A percentile compares a stretch with the other conserved stretches of the same genome.
phyloP scores from a whole-genome alignment of 2,329 filamentous ascomycete species.

The Cladosporium sphaerospermum region DNA sequence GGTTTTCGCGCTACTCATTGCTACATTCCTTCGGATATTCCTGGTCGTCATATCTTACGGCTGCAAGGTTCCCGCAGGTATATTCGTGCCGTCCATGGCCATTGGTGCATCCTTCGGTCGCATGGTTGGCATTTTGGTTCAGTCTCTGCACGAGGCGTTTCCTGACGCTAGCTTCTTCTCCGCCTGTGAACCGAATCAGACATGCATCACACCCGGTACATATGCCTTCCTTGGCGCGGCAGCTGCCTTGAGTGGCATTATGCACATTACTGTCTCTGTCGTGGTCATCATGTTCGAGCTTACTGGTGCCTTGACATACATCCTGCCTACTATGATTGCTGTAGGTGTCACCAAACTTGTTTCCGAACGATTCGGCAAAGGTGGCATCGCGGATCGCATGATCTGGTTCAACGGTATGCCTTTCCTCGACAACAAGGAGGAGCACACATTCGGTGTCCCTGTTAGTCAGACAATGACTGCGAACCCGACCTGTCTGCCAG shows the following conservation, averaged over 20 bases:
- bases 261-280: conserved; percentile 95
- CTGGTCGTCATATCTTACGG: conserved; percentile 95
- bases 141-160: conserved; percentile 77
- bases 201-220: conserved; percentile 94
- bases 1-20: conserved; percentile 68
- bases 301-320: conserved; percentile 94
- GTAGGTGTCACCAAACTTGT: conserved; percentile 95
- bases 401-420: conserved; percentile 98
- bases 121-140: conserved; percentile 89
- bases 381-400: conserved; percentile 95
- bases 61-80: conserved; percentile 94
- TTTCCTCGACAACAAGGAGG: conserved; percentile 94
- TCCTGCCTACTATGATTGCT: conserved; percentile 97
- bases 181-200: conserved; percentile 80
- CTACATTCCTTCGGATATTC: conserved; percentile 72
- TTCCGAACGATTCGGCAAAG: conserved; percentile 84
- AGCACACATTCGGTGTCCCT: conserved; percentile 91
- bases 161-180: conserved; percentile 80
- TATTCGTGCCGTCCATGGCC: conserved; percentile 98
- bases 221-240: conserved; percentile 94
- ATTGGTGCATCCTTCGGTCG: conserved; percentile 91
- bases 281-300: conserved; percentile 99
- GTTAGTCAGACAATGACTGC: conserved; percentile 79
- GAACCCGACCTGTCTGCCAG: conserved; percentile 66
- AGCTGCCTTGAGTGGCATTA: conserved; percentile 87